phyloP scores from a whole-genome alignment of 23 red algal genomes.

The Gracilaria gracilis region DNA sequence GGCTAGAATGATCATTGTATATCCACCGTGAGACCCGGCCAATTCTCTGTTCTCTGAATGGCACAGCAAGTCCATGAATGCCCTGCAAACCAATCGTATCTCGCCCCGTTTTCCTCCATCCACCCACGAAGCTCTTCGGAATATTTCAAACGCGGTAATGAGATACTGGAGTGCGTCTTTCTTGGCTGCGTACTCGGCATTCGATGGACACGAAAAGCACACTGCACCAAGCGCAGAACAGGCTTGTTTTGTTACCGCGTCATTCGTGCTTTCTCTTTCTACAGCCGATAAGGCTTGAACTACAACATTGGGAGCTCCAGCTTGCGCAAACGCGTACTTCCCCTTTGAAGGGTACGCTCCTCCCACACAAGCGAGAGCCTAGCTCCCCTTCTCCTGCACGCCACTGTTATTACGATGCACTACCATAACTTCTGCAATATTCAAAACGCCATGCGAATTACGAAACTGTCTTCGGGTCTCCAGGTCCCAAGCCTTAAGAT shows the following conservation, averaged over 20 bases:
- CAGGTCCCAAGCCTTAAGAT: slow-evolving; percentile 78
- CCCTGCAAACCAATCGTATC: slow-evolving; percentile 72
- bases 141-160: slow-evolving; percentile 63
- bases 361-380: slow-evolving; percentile 76
- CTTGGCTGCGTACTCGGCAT: slow-evolving; percentile 58
- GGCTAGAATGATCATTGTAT: slow-evolving; percentile 65
- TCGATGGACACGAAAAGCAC: slow-evolving; percentile 62
- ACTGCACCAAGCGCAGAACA: slow-evolving; percentile 69
- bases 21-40: slow-evolving; percentile 55
- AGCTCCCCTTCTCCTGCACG: slow-evolving; percentile 80
- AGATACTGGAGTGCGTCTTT: slow-evolving; percentile 59
- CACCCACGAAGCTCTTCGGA: slow-evolving; percentile 50
- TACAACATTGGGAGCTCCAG: slow-evolving; percentile 60
- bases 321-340: slow-evolving; percentile 63
- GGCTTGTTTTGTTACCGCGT: slow-evolving; percentile 77
- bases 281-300: slow-evolving; percentile 54
- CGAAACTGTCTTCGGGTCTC: slow-evolving; percentile 66
- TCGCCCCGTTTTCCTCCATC: slow-evolving; percentile 73
- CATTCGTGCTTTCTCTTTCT: slow-evolving; percentile 35
- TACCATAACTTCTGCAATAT: slow-evolving; percentile 63
- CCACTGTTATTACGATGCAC: slow-evolving; percentile 57
- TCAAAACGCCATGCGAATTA: slow-evolving; percentile 62
- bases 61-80: slow-evolving; percentile 75
- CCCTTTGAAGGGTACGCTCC: slow-evolving; percentile 60
- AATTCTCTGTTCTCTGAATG: slow-evolving; percentile 61